A percentile compares a stretch with the other conserved stretches of the same genome.
Conservation (phyloP, 1,284 basidiomycete genomes). For the Amylostereum areolatum region DNA sequence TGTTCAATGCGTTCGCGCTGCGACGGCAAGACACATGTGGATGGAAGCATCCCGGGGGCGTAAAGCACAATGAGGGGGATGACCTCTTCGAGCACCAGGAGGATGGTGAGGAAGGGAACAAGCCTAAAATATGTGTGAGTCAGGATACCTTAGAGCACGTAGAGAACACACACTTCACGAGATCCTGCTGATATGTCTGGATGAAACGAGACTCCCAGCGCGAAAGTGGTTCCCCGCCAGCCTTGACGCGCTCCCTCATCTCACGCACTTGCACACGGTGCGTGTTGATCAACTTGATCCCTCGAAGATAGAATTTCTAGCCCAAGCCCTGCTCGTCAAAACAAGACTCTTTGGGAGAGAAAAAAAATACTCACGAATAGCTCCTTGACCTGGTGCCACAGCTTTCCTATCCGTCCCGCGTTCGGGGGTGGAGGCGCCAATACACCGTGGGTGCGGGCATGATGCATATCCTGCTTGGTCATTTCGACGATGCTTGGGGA, state of each 20-base stretch:
- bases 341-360: background rate
- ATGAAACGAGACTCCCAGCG: constrained; percentile 66
- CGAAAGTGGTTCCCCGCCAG: constrained; percentile 52
- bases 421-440: constrained; percentile 56
- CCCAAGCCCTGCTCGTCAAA: constrained; percentile 1
- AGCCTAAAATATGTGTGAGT: constrained; percentile 42
- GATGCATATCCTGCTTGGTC: constrained; percentile 55
- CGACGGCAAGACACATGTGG: constrained; percentile 82
- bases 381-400: constrained; percentile 62
- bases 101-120: constrained; percentile 73
- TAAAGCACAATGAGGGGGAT: constrained; percentile 84
- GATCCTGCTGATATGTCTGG: constrained; percentile 53
- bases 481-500: constrained; percentile 32
- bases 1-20: constrained; percentile 68
- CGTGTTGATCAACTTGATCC: constrained; percentile 62
- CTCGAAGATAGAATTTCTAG: constrained; percentile 76
- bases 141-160: background rate
- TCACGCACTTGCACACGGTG: constrained; percentile 47
- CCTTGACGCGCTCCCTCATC: constrained; percentile 48
- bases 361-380: constrained; percentile 46
- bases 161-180: constrained; percentile 50
- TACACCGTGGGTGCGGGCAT: constrained; percentile 63
- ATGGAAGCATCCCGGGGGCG: constrained; percentile 80
- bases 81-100: constrained; percentile 74
- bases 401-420: constrained; percentile 47